phyloP scores from a whole-genome alignment of 208 protist genomes.

The Leishmania tropica region DNA sequence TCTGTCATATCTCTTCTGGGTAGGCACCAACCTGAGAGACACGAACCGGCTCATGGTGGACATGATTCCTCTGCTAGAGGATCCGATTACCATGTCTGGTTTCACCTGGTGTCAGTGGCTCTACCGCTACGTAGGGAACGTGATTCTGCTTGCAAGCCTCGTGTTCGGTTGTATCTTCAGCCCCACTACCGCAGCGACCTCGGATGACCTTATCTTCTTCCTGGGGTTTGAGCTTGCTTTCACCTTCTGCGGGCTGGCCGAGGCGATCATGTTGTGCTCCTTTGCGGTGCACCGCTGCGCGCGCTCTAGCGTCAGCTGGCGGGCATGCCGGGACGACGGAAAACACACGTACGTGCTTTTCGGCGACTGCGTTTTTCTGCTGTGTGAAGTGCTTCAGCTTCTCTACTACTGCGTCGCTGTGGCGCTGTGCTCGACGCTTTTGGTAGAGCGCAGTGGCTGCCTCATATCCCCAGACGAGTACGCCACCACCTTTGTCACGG shows the following conservation, averaged over 20 bases:
- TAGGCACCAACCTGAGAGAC: slow-evolving; percentile 56
- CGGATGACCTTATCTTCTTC: slow-evolving; percentile 57
- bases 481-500: slow-evolving; percentile 63
- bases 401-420: slow-evolving; percentile 67
- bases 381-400: slow-evolving; percentile 58
- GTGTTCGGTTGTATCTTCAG: slow-evolving; percentile 68
- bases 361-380: slow-evolving; percentile 67
- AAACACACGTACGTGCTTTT: slow-evolving; percentile 35
- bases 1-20: slow-evolving; percentile 62
- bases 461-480: slow-evolving; percentile 55
- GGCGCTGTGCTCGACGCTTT: slow-evolving; percentile 50
- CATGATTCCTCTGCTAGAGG: slow-evolving; percentile 68
- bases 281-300: slow-evolving; percentile 65
- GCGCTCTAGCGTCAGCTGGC: slow-evolving; percentile 28
- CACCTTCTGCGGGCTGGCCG: slow-evolving; percentile 46
- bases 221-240: slow-evolving; percentile 68
- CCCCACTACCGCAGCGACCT: slow-evolving; percentile 36
- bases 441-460: slow-evolving; percentile 44
- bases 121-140: slow-evolving; percentile 49
- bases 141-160: slow-evolving; percentile 49
- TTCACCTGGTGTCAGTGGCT: slow-evolving; percentile 47
- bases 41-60: slow-evolving; percentile 53
- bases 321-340: slow-evolving; percentile 17
- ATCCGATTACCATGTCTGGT: slow-evolving; percentile 59
- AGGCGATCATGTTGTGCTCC: slow-evolving; percentile 41